Conservation (phyloP, 23 red algal species). For the Gracilariopsis chorda region DNA sequence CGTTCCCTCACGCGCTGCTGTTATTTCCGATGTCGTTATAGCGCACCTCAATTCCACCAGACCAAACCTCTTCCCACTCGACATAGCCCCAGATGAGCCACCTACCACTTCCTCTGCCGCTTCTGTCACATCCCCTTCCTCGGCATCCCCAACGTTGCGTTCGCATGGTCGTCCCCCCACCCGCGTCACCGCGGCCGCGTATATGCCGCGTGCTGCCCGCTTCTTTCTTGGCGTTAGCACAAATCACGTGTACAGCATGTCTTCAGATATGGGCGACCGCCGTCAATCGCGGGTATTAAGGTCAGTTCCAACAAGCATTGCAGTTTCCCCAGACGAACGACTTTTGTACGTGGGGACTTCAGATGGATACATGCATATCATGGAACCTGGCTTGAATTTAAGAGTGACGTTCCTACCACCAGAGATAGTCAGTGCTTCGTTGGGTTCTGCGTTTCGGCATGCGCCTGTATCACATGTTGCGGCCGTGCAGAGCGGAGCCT, state of each 20-base stretch:
- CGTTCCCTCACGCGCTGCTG: background rate
- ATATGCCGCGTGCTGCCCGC: background rate
- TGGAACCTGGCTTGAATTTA: background rate
- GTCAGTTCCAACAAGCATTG: background rate
- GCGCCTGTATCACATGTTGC: background rate
- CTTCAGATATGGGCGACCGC: background rate
- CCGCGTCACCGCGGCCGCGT: conserved; percentile 7
- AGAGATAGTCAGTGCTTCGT: background rate
- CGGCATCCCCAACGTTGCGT: background rate
- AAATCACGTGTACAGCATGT: background rate
- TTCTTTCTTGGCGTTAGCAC: background rate
- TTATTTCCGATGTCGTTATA: background rate
- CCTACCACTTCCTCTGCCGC: background rate
- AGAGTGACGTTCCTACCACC: background rate
- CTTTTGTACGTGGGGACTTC: background rate
- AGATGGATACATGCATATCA: background rate
- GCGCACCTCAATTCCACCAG: background rate
- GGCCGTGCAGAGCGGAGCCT: background rate
- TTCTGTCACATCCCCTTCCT: too few species aligned
- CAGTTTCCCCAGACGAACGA: conserved; percentile 1
- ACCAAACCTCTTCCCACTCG: background rate
- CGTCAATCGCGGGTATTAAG: background rate
- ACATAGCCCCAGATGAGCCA: background rate
- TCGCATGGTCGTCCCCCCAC: background rate
- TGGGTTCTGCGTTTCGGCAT: background rate